Evolutionary conservation across 768 basidiomycete species (phyloP), one percentile per base, ranked within the genome.

Genomic region (Cystofilobasidium bisporidii): DNA sequence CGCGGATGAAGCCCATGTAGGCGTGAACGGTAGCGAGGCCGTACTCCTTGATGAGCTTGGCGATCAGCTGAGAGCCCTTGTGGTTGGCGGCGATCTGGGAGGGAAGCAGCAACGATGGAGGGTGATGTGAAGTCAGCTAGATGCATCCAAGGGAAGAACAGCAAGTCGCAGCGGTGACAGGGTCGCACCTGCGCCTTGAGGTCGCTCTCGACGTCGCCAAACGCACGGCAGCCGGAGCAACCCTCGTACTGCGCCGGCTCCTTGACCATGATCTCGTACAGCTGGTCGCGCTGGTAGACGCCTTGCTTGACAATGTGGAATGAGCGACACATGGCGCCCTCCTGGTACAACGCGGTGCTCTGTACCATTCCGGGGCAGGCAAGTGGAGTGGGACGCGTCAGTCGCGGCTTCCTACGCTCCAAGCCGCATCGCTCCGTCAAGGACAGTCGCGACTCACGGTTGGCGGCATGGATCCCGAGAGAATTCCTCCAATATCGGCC

Each of bases 141-240:
- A 36, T 36, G 36, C n/a, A n/a, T n/a, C n/a, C n/a, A n/a, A n/a
- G n/a, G n/a, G n/a, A n/a, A n/a, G n/a, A n/a, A n/a, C n/a, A n/a
- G n/a, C n/a, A n/a, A n/a, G n/a, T n/a, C n/a, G n/a, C n/a, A n/a
- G n/a, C n/a, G n/a, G n/a, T n/a, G n/a, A n/a, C n/a, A n/a, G n/a
- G n/a, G n/a, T n/a, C 36, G 36, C 36, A 36, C 36, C 36, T 36
- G 36, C 5, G 36, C 68, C 57, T 74, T 73, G 2, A 76, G 60
- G 60, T 76, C 76, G 3, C 72, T 72, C 40, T 74, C 64, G 41
- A 74, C 74, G 63, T 76, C 72, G 50, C 73, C 71, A 45, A 76
- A 71, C 12, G 74, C 55, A 43, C 76, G 50, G 20, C 72, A 72
- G 3, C 72, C 74, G 15, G 69, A 70, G 58, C 72, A 74, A 57